Conservation (phyloP, 108 stramenopile genomes). For the Nitzschia palea region DNA sequence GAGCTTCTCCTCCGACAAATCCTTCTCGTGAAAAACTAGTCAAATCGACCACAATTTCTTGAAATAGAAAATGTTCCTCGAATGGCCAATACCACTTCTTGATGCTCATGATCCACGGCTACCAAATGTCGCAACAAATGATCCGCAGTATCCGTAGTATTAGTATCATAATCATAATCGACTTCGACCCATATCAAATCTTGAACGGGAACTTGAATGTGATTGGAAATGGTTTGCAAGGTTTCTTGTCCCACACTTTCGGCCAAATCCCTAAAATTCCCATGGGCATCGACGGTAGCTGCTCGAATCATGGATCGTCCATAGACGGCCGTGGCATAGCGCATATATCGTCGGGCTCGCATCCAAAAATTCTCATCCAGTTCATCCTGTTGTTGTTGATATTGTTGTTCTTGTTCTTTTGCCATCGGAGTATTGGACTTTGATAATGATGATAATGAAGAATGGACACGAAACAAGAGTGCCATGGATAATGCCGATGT, state of each 20-base stretch:
- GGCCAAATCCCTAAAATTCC: slow-evolving; percentile 1
- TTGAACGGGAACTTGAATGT: slow-evolving; percentile 36
- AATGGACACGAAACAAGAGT: slow-evolving; percentile 34
- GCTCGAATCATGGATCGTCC: slow-evolving; percentile 47
- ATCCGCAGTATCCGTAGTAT: background rate
- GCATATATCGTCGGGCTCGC: slow-evolving; percentile 39
- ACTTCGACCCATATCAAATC: slow-evolving; percentile 45
- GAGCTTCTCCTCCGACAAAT: slow-evolving; percentile 43
- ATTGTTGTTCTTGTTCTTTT: slow-evolving; percentile 6
- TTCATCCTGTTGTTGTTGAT: background rate
- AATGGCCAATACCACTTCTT: slow-evolving; percentile 45
- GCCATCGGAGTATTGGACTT: background rate
- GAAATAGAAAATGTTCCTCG: slow-evolving; percentile 48
- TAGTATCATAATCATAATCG: slow-evolving; percentile 14
- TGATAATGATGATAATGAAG: slow-evolving; percentile 4
- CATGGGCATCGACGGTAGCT: slow-evolving; percentile 37
- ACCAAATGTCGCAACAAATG: slow-evolving; percentile 33
- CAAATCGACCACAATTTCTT: slow-evolving; percentile 45
- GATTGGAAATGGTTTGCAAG: slow-evolving; percentile 26
- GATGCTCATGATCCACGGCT: slow-evolving; percentile 44
- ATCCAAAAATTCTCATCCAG: background rate
- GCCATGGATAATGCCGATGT: slow-evolving; percentile 3
- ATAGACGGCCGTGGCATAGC: slow-evolving; percentile 53
- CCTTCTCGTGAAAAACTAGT: slow-evolving; percentile 13
- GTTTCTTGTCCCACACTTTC: slow-evolving; percentile 6